These are phyloP conservation scores for Tephrocybe sp. DNA, from an alignment of 768 basidiomycete genomes.

Conservation along the genomic window DNA sequence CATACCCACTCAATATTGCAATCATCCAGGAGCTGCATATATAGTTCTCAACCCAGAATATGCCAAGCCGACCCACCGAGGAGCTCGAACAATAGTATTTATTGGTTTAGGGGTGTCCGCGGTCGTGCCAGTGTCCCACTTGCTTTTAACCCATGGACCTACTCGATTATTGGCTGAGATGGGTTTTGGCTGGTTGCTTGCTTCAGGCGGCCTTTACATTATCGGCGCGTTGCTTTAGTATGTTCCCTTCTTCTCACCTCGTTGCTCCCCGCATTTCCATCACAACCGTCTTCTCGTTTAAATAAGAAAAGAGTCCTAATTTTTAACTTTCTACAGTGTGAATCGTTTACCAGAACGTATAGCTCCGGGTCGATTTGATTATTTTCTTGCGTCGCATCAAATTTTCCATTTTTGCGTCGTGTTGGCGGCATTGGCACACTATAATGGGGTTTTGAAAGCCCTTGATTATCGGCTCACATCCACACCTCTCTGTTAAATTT, in stretches of 20 bases:
- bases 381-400: constrained; percentile 81
- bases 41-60: constrained; percentile 81
- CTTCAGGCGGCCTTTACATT: constrained; percentile 76
- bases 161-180: constrained; percentile 54
- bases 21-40: constrained; percentile 57
- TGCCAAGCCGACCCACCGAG: constrained; percentile 70
- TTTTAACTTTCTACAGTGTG: constrained; percentile 53
- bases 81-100: constrained; percentile 78
- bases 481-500: constrained; percentile 22
- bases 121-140: constrained; percentile 68
- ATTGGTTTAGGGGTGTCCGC: constrained; percentile 74
- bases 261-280: constrained; percentile 14
- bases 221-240: constrained; percentile 81
- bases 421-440: constrained; percentile 69
- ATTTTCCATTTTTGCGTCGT: constrained; percentile 87
- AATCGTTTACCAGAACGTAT: constrained; percentile 79
- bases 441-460: constrained; percentile 52
- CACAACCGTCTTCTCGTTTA: constrained; percentile 22
- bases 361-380: constrained; percentile 77
- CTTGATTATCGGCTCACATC: constrained; percentile 60
- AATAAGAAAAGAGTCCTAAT: constrained; percentile 8
- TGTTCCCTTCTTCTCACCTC: constrained; percentile 33
- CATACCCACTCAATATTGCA: constrained; percentile 2
- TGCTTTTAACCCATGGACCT: constrained; percentile 58
- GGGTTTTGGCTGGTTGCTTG: constrained; percentile 70